phyloP scores from a whole-genome alignment of 306 rosid genomes.

The Citrullus colocynthis region DNA sequence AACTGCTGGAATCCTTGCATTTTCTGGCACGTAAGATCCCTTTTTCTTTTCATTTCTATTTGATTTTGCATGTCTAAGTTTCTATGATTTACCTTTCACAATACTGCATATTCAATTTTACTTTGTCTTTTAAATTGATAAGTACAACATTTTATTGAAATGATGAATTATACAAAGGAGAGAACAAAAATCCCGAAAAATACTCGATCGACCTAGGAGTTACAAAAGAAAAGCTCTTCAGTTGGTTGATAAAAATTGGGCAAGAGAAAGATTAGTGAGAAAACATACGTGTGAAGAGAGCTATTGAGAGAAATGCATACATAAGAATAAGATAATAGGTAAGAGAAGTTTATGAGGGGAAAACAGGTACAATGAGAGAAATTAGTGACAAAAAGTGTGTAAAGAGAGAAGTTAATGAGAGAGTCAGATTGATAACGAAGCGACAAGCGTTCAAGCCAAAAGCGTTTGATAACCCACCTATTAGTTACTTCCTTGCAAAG shows the following conservation, averaged over 20 bases:
- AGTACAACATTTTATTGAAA: neutral
- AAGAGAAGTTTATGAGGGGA: no score
- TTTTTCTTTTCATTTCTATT: neutral
- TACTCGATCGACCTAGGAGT: neutral
- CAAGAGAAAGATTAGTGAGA: neutral
- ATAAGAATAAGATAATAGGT: no score
- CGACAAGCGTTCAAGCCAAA: neutral
- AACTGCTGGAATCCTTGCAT: constrained; percentile 68
- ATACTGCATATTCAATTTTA: neutral
- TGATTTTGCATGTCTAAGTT: neutral
- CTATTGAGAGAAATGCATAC: no score
- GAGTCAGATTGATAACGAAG: neutral
- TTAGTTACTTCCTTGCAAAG: neutral
- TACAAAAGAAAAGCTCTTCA: no score
- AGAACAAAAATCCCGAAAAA: neutral
- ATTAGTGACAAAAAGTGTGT: no score
- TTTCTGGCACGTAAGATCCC: constrained; percentile 81
- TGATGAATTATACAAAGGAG: neutral
- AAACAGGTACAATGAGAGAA: no score
- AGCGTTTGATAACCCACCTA: neutral
- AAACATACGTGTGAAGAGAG: no score
- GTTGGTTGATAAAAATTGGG: no score
- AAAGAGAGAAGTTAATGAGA: no score
- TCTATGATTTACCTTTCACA: neutral
- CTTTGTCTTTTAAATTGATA: neutral